These are phyloP conservation scores for Celoporthe dispersa DNA, from an alignment of 2,329 filamentous ascomycete species.

Conservation along the genomic window DNA sequence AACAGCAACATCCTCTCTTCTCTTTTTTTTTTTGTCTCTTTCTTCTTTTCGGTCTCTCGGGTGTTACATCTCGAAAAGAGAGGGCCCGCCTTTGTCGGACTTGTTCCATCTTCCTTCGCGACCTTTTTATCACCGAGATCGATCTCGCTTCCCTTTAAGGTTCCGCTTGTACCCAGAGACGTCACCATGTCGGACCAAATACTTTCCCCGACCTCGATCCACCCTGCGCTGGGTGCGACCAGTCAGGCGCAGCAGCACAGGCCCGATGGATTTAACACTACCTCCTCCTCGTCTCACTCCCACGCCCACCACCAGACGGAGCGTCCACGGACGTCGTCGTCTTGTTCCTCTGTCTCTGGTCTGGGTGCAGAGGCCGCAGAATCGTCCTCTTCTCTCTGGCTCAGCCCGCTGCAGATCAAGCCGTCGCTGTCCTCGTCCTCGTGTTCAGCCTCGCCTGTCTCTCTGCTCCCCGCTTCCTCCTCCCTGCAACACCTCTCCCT, in stretches of 20 bases:
- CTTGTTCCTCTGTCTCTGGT: slow-evolving; percentile 16
- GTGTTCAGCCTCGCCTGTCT: slow-evolving; percentile 18
- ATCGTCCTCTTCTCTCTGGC: slow-evolving; percentile 28
- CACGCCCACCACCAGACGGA: slow-evolving; percentile 32
- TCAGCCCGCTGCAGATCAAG: background rate
- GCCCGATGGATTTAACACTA: slow-evolving; percentile 33
- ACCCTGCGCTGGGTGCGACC: slow-evolving; percentile 50
- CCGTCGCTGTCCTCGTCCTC: slow-evolving; percentile 23
- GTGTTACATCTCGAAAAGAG: background rate
- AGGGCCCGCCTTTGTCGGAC: background rate
- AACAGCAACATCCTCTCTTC: background rate
- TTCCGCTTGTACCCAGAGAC: background rate
- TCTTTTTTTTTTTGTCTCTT: too few relatives aligned
- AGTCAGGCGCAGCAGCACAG: slow-evolving; percentile 29
- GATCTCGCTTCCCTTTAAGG: background rate
- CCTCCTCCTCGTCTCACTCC: slow-evolving; percentile 32
- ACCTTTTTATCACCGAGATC: slow-evolving; percentile 4
- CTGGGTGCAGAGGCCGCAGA: slow-evolving; percentile 28
- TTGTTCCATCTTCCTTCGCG: background rate
- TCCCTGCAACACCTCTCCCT: slow-evolving; percentile 17
- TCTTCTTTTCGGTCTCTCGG: background rate
- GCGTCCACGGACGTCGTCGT: slow-evolving; percentile 34
- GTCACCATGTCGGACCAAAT: slow-evolving; percentile 44
- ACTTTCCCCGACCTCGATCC: slow-evolving; percentile 52
- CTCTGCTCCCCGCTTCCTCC: slow-evolving; percentile 18